Base-by-base conservation (phyloP, 2,329 filamentous ascomycete species). In the Alternaria hordeiaustralica region DNA sequence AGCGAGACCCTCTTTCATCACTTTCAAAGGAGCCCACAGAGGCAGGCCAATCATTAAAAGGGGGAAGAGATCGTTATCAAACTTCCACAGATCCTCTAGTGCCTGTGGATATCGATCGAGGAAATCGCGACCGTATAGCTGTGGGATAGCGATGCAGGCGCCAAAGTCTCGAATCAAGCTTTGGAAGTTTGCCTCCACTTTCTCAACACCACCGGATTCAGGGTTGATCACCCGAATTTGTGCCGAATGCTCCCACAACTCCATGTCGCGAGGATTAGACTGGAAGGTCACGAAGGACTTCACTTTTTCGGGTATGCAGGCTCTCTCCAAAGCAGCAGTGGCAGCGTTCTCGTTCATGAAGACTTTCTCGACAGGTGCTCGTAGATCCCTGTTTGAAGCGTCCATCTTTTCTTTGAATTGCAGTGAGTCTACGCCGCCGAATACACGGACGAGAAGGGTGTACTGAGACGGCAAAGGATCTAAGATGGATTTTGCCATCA, bases 41-140 rank as follows among this genome's bases (percentile, higher is more conserved):
- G 86, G 85, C 9, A 86, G 70, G 0, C 87, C 87, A n/a, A 83
- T 79, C 50, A 64, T 54, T 10, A 85, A 75, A 25, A 89, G 79
- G 25, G 81, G 80, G 15, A 83, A 79, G 67, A 87, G 85, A 9
- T 83, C 83, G 20, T 76, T 73, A 67, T 89, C 85, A 58, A 88
- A 76, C 7, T 74, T 80, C 80, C 85, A 87, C 7, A 89, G 66
- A 67, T 88, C 85, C 4, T 82, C 76, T 20, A 88, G 77, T 44
- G 87, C 75, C 54, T 80, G 76, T 0, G 87, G 85, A 65, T 85
- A 84, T 55, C 84, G 84, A 13, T 86, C 82, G 25, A 87, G 60
- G 57, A 89, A 84, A 18, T 85, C 80, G 10, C 79, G 78, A 2
- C 87, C 87, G 74, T 64, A 66, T 11, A 66, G 43, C 30, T 54